These are phyloP conservation scores for Phascolomyces articulosus DNA, from an alignment of 371 early-diverging fungal genomes.

Conservation along the genomic window DNA sequence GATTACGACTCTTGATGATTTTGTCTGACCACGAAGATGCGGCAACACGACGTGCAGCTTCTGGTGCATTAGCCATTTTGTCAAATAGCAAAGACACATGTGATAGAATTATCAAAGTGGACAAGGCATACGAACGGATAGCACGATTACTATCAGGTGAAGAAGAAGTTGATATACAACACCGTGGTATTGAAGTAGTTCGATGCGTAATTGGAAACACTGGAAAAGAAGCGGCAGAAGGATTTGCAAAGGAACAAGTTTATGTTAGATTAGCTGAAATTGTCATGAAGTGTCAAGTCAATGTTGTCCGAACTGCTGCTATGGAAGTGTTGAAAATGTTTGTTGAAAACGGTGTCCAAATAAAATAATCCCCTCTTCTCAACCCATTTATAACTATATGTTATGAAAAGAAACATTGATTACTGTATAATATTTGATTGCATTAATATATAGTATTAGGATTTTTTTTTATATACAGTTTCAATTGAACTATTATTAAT, in stretches of 20 bases:
- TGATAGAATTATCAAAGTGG: constrained; percentile 54
- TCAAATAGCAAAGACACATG: constrained; percentile 59
- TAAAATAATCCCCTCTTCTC: constrained; percentile 11
- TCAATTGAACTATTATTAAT: too few species aligned
- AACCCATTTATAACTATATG: too few species aligned
- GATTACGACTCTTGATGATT: constrained; percentile 80
- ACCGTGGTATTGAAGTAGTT: constrained; percentile 59
- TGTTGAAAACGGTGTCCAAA: constrained; percentile 46
- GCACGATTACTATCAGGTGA: constrained; percentile 39
- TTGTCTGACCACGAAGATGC: constrained; percentile 86
- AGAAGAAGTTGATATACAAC: constrained; percentile 49
- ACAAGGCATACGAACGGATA: constrained; percentile 56
- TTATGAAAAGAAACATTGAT: too few species aligned
- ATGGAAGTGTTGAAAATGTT: constrained; percentile 61
- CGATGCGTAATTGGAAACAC: constrained; percentile 42
- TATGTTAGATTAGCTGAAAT: constrained; percentile 39
- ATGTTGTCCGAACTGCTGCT: constrained; percentile 59
- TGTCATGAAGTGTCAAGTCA: constrained; percentile 47
- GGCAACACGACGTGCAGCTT: constrained; percentile 84
- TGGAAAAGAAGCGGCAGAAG: constrained; percentile 30
- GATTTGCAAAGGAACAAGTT: constrained; percentile 32
- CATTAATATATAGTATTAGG: too few species aligned
- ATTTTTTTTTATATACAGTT: too few species aligned
- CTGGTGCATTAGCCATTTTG: constrained; percentile 89
- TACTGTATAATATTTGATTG: too few species aligned